phyloP scores from a whole-genome alignment of 1,284 basidiomycete genomes.

The Volvariella surrecta region DNA sequence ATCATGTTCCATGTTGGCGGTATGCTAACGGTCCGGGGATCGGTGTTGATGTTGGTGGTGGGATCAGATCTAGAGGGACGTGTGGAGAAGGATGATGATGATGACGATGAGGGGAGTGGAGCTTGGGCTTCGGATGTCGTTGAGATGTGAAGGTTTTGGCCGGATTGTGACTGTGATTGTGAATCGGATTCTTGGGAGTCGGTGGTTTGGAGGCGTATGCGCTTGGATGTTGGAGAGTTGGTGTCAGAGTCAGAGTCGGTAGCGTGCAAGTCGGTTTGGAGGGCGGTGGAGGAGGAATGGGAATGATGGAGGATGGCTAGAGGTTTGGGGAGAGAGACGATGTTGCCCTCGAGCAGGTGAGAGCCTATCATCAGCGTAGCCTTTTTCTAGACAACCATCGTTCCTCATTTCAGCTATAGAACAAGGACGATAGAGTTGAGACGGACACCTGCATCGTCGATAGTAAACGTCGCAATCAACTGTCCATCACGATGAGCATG shows the following conservation, averaged over 20 bases:
- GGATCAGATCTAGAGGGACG: neutral
- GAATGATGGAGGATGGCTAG: conserved; percentile 58
- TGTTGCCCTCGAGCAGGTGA: conserved; percentile 84
- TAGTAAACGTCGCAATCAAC: conserved; percentile 51
- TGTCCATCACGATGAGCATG: conserved; percentile 42
- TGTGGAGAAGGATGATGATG: conserved; percentile 1
- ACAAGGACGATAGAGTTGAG: conserved; percentile 6
- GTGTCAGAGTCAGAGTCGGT: conserved; percentile 8
- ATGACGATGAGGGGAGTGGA: neutral
- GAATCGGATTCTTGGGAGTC: no score
- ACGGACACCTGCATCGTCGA: conserved; percentile 41
- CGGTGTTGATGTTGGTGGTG: neutral
- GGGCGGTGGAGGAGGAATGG: neutral
- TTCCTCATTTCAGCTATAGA: conserved; percentile 1
- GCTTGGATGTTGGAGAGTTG: no score
- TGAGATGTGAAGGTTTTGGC: no score
- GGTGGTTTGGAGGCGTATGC: no score
- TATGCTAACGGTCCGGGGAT: conserved; percentile 6
- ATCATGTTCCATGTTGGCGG: conserved; percentile 24
- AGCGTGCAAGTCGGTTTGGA: neutral
- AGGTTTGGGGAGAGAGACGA: conserved; percentile 69
- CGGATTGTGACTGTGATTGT: no score
- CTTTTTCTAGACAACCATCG: conserved; percentile 43
- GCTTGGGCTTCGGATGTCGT: no score
- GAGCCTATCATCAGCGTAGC: conserved; percentile 80